Evolutionary conservation across 75 land plant genomes (phyloP), one percentile per base, ranked within the genome.

Genomic region (Adiantum capillusveneris): DNA sequence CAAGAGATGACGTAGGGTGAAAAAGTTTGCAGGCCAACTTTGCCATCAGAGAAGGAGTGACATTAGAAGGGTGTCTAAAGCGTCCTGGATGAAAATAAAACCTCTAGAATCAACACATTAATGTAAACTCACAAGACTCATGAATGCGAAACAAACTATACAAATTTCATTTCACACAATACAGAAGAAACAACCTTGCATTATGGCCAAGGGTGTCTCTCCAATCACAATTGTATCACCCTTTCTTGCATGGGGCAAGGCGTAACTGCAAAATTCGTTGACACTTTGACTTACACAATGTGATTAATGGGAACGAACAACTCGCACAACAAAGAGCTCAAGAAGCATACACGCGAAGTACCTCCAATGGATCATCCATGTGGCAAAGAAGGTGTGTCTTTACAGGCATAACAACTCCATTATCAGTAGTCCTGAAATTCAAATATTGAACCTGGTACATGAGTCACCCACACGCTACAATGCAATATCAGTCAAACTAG

Each of bases 141-240:
- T n/a, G n/a, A n/a, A n/a, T n/a, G n/a, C n/a, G n/a, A n/a, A n/a
- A n/a, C n/a, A n/a, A n/a, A n/a, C n/a, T n/a, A n/a, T n/a, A n/a
- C n/a, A n/a, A n/a, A n/a, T n/a, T n/a, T n/a, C n/a, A n/a, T n/a
- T n/a, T n/a, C n/a, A n/a, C n/a, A n/a, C n/a, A n/a, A n/a, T n/a
- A n/a, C n/a, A n/a, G n/a, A n/a, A n/a, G 0, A 31, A 57, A 21
- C n/a, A 67, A 77, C 79, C 79, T 67, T 77, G 79, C 79, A 77
- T 77, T 27, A 77, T 77, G 25, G 79, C 79, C 28, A 77, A 50
- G 30, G 79, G 79, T 63, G 79, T 73, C 44, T 77, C 79, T 27
- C 79, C 70, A 52, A 77, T 67, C 14, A 68, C 71, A 34, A 77
- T 77, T 29, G 62, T 55, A 54, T 77, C 79, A 0, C 79, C 79